Evolutionary conservation across 2,329 filamentous ascomycete genomes (phyloP), one percentile per base, ranked within the genome.

Genomic region (Diatrype stigma): DNA sequence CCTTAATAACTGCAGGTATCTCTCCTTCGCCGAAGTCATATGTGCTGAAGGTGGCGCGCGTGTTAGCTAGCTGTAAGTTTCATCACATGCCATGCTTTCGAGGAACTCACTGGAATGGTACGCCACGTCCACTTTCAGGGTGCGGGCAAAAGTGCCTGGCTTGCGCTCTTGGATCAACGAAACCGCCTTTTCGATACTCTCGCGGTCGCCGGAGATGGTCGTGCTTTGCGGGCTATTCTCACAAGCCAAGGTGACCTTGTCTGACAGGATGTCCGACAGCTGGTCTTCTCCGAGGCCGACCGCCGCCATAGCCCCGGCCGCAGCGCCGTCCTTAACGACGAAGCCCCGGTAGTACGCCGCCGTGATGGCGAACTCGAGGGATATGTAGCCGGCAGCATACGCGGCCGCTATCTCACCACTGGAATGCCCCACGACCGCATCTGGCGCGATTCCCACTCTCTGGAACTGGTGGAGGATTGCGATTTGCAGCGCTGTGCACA

Each of bases 361-460:
- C 2, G 59, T 60, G 46, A 75, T 69, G 7, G 73, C 72, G 4
- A 68, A 66, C 16, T 63, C 51, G 1, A 63, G 56, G 0, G 67
- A 62, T 3, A 77, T 51, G 1, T 58, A 51, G 1, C 73, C 70
- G 0, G 67, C 62, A 1, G 72, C 70, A 45, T 76, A 76, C 0
- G 73, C 73, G 1, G 73, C 74, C 0, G 67, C 73, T 32, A 76
- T 73, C 51, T 77, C 74, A 1, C 74, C 74, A 2, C 60, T 66
- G 0, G 70, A 73, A 51, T 77, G 74, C 1, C 74, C 74, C 3
- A 74, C 64, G 0, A 72, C 68, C 1, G 62, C 66, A 6, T 56
- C 26, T 0, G 71, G 68, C 1, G 42, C 46, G 23, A 77, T 53
- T 0, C 67, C 63, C 47, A 62, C 62, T 1, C 55, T 52, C 0